Base-by-base conservation (phyloP, 2,329 filamentous ascomycete genomes). In the Leptoxyphium fumago region DNA sequence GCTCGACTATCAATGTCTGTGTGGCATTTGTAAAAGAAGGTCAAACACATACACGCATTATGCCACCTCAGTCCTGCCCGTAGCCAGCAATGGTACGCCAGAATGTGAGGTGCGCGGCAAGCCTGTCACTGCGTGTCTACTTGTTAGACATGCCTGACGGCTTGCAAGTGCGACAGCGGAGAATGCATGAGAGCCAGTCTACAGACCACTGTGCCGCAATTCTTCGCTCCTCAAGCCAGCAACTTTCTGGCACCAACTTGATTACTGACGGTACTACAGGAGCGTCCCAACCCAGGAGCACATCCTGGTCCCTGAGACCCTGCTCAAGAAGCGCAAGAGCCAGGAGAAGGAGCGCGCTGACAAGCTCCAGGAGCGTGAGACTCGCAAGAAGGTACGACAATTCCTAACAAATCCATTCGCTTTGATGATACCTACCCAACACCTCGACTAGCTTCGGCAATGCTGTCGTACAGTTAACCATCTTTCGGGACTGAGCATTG, bases 241-340 rank as follows among this genome's bases (percentile, higher is more conserved):
- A 59, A 26, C 21, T 26, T 7, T 3, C 21, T 26, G 21, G 21
- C 38, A 68, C 64, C 72, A 75, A 72, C 73, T 80, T 76, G 77
- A 73, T 73, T 76, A 78, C 80, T 85, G 68, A 78, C 68, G 61
- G 66, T 49, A 48, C 39, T 46, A 55, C 66, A 64, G 87, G 73
- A 80, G 80, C 72, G 84, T 94, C 65, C 86, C 91, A 59, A 94
- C 87, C 70, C 73, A 88, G 71, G 85, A 95, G 70, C 84, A 96
- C 70, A 80, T 98, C 69, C 77, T 96, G 69, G 86, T 96, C 67
- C 91, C 91, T 60, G 91, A 98, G 85, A 98, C 91, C 62, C 85
- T 98, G 64, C 80, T 98, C 71, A 98, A 98, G 84, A 98, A 98
- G 86, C 85, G 91, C 77, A 98, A 98, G 87, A 86, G 80, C 70